These are phyloP conservation scores for Pseudogymnoascus sp. DNA, from an alignment of 2,329 filamentous ascomycete species.

Conservation along the genomic window DNA sequence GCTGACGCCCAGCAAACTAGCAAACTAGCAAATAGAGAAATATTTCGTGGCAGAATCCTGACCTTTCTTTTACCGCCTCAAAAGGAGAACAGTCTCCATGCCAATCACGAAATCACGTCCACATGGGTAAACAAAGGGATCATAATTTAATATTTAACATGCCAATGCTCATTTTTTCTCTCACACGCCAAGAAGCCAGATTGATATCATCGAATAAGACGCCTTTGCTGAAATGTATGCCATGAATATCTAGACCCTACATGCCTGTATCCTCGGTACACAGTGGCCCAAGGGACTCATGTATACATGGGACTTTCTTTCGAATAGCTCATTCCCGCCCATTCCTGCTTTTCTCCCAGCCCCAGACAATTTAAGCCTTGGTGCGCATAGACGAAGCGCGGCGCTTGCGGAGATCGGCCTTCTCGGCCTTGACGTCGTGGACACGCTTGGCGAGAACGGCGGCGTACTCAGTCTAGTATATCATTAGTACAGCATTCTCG, in stretches of 20 bases:
- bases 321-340: conserved; percentile 40
- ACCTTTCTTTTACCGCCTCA: background rate
- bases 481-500: conserved; percentile 28
- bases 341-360: conserved; percentile 30
- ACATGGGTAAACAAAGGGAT: conserved; percentile 1
- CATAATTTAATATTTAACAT: conserved; percentile 8
- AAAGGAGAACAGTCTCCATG: background rate
- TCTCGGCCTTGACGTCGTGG: conserved; percentile 87
- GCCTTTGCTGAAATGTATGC: conserved; percentile 8
- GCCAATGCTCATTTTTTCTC: conserved; percentile 6
- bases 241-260: conserved; percentile 9
- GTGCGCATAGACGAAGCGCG: conserved; percentile 88
- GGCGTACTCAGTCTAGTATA: conserved; percentile 81
- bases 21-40: background rate
- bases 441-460: conserved; percentile 96
- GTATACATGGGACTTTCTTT: conserved; percentile 6
- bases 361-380: conserved; percentile 27
- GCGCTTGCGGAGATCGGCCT: conserved; percentile 92
- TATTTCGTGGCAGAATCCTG: background rate
- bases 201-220: conserved; percentile 5
- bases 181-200: conserved; percentile 5
- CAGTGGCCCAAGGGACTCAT: background rate
- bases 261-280: conserved; percentile 1
- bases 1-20: background rate
- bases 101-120: background rate